Conservation (phyloP, 495 filamentous ascomycete species). For the Penicillium pulvis region DNA sequence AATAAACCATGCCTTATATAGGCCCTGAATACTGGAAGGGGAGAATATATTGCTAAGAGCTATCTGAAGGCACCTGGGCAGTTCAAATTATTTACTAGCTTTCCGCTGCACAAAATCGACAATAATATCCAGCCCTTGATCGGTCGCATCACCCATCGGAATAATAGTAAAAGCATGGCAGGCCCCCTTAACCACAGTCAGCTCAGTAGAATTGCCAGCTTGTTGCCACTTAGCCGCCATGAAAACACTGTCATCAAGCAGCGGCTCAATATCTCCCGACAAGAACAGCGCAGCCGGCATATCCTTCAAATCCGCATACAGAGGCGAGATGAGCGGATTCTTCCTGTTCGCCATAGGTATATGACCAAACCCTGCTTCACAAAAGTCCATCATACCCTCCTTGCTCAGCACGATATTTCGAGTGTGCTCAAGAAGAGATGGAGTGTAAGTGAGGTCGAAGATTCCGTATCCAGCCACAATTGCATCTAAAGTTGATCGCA, state of each 20-base stretch:
- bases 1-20: too few species aligned
- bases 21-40: too few species aligned
- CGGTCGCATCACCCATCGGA: slow-evolving; percentile 1
- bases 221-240: background rate
- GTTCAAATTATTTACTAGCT: background rate
- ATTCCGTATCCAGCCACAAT: background rate
- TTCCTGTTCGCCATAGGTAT: background rate
- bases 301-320: background rate
- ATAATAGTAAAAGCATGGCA: slow-evolving; percentile 1
- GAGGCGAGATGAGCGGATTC: background rate
- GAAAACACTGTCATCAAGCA: slow-evolving; percentile 3
- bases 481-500: background rate
- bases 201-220: background rate
- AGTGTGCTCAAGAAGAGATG: slow-evolving; percentile 1
- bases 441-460: background rate
- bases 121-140: background rate
- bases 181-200: background rate
- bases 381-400: slow-evolving; percentile 1
- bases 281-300: background rate
- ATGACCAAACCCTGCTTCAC: background rate
- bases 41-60: background rate
- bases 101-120: background rate
- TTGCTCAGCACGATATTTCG: background rate
- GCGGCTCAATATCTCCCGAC: background rate
- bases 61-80: background rate